A percentile compares a stretch with the other conserved stretches of the same genome.
These are phyloP conservation scores for Pyrenula massariospora DNA, from an alignment of 495 filamentous ascomycete species.

Conservation along the genomic window DNA sequence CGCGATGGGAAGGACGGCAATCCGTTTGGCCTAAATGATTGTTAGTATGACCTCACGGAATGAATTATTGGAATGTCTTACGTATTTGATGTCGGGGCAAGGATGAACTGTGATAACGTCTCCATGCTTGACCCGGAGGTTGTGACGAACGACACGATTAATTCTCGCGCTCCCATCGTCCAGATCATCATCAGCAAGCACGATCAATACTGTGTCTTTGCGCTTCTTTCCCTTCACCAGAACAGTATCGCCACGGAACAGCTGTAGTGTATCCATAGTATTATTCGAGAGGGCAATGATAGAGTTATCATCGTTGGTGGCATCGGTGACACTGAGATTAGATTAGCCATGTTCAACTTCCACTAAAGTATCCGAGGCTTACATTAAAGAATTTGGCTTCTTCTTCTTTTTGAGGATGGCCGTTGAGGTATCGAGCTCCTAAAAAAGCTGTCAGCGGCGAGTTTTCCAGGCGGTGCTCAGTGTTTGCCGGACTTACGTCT, in stretches of 20 bases:
- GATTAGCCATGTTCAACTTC: slow-evolving; percentile 1
- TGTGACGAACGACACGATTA: slow-evolving; percentile 96
- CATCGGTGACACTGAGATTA: slow-evolving; percentile 75
- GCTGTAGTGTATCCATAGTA: slow-evolving; percentile 95
- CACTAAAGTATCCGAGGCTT: slow-evolving; percentile 19
- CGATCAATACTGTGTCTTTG: slow-evolving; percentile 96
- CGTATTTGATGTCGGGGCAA: slow-evolving; percentile 99
- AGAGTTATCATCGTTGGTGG: slow-evolving; percentile 98
- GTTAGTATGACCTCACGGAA: slow-evolving; percentile 11
- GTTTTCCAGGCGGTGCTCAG: slow-evolving; percentile 2
- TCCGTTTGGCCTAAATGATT: slow-evolving; percentile 74
- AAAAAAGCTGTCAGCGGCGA: slow-evolving; percentile 16
- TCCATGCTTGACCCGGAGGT: slow-evolving; percentile 95
- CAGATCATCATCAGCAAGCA: slow-evolving; percentile 92
- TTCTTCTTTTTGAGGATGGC: slow-evolving; percentile 99
- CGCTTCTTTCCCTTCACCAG: slow-evolving; percentile 98
- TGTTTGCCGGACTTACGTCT: slow-evolving; percentile 44
- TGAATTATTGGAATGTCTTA: slow-evolving; percentile 36
- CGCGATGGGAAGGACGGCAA: slow-evolving; percentile 95
- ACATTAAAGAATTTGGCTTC: slow-evolving; percentile 99
- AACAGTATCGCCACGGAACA: slow-evolving; percentile 97
- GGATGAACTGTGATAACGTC: slow-evolving; percentile 94
- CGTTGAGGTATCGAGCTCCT: slow-evolving; percentile 89
- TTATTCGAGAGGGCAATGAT: slow-evolving; percentile 97
- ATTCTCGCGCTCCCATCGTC: slow-evolving; percentile 94